Evolutionary conservation across 176 grass and related monocot genomes (phyloP), one percentile per base, ranked within the genome.

Genomic region (Ensete ventricosum): DNA sequence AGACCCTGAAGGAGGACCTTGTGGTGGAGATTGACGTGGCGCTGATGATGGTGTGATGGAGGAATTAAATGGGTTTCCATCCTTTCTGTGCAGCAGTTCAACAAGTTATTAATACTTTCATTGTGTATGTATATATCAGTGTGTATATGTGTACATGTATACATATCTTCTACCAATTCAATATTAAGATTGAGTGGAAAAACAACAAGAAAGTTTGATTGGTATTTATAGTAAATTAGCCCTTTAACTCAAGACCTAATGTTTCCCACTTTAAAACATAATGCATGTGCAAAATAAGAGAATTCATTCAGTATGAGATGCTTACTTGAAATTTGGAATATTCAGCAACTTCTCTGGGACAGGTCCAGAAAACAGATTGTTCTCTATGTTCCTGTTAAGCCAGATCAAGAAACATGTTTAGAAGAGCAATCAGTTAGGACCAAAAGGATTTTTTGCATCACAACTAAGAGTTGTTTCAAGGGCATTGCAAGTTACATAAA

Each of bases 351-450:
- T 91, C 74, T 79, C 78, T 62, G 96, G 96, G 63, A 99, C 73
- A 1, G 96, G 96, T 14, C 96, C 96, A 54, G 96, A 99, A 88
- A 99, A 99, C 62, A 93, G 85, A 88, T 99, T 99, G 62, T 91
- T 94, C 76, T 91, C 83, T 89, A 99, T 86, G 60, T 99, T 84
- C 91, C 96, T 99, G 83, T 71, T 66, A 73, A 27, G 25, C 67
- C 67, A 74, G 10, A 74, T 55, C 24, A 19, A 74, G 43, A 52
- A 70, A 27, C 11, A 43, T 22, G 57, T 12, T 29, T 19, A 27
- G 10, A 55, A 74, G 12, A 23, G 23, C 16, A 29, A 34, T 69
- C 55, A 49, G 50, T 9, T 24, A 66, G 23, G 16, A 63, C 25
- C 20, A n/a, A 73, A 52, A 50, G 23, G 53, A 1, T n/a, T 22